Evolutionary conservation across 78 protist genomes (phyloP).

Genomic region (Ministeria vibrans): DNA sequence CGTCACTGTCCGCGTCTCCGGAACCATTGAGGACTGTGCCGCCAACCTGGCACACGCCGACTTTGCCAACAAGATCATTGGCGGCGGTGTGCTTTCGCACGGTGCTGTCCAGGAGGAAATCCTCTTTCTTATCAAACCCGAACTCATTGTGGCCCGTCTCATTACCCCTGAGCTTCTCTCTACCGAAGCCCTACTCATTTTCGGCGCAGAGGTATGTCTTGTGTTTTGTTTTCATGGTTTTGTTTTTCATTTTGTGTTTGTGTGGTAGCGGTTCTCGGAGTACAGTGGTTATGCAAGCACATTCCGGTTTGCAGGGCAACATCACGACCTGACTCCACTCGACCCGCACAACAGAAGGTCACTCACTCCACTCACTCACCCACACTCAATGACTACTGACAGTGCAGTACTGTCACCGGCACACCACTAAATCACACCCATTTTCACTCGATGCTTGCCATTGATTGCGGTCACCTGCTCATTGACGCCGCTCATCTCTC

Average conservation of each 20-base stretch:
- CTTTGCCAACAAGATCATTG: constrained; percentile 59
- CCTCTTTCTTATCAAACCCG: constrained; percentile 46
- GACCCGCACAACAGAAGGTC: too few relatives aligned
- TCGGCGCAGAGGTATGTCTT: constrained; percentile 24
- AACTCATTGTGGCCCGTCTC: constrained; percentile 27
- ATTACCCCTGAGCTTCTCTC: background rate
- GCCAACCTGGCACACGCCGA: constrained; percentile 25
- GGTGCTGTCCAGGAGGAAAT: constrained; percentile 74
- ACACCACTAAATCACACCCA: too few relatives aligned
- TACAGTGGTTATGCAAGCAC: constrained; percentile 45
- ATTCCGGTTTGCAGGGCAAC: constrained; percentile 10
- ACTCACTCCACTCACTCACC: too few relatives aligned
- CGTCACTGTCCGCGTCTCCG: background rate
- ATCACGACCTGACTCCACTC: too few relatives aligned
- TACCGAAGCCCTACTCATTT: constrained; percentile 14
- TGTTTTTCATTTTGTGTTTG: too few relatives aligned
- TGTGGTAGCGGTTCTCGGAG: constrained; percentile 3
- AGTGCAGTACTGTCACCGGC: too few relatives aligned
- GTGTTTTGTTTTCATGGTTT: too few relatives aligned
- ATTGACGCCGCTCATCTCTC: too few relatives aligned
- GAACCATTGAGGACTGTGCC: constrained; percentile 22
- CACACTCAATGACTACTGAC: too few relatives aligned
- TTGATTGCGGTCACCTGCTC: too few relatives aligned
- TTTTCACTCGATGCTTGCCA: too few relatives aligned
- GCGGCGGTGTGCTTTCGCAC: constrained; percentile 54